phyloP scores from a whole-genome alignment of 768 basidiomycete genomes.

The Phylloporus arenicola region DNA sequence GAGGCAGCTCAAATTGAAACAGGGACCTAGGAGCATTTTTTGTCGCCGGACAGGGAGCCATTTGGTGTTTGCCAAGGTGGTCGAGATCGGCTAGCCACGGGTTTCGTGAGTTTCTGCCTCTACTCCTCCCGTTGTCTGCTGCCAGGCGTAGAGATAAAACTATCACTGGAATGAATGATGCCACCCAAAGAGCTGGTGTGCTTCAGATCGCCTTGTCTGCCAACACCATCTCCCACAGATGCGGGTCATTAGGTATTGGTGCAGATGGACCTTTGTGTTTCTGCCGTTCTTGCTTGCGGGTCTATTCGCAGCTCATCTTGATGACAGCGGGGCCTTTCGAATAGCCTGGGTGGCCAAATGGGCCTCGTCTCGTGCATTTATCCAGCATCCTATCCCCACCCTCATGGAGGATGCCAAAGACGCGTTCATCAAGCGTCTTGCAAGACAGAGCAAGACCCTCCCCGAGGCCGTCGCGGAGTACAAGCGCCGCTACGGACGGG shows the following conservation, averaged over 20 bases:
- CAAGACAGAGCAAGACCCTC: too few relatives aligned
- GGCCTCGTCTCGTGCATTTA: slow-evolving; percentile 9
- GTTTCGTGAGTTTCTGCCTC: too few relatives aligned
- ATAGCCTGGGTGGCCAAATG: slow-evolving; percentile 18
- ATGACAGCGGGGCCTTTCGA: background rate
- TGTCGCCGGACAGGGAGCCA: too few relatives aligned
- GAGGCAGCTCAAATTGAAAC: too few relatives aligned
- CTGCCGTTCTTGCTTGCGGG: slow-evolving; percentile 48
- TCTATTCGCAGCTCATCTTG: slow-evolving; percentile 36
- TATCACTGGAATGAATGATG: too few relatives aligned
- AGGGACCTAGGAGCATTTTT: too few relatives aligned
- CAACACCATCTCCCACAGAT: background rate
- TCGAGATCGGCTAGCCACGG: too few relatives aligned
- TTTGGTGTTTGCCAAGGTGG: too few relatives aligned
- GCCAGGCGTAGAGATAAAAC: too few relatives aligned
- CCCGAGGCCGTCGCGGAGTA: too few relatives aligned
- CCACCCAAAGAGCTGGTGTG: background rate
- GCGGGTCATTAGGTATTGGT: background rate
- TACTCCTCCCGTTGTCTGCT: too few relatives aligned
- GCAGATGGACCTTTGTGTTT: slow-evolving; percentile 41
- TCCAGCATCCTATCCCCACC: slow-evolving; percentile 75
- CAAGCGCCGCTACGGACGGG: slow-evolving; percentile 67
- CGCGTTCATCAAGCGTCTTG: too few relatives aligned
- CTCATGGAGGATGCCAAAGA: slow-evolving; percentile 81
- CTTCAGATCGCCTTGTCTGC: background rate